Percentiles rank a stretch among this genome's conserved stretches.
These are phyloP conservation scores for Cladochytrium replicatum DNA, from an alignment of 192 early-diverging fungal genomes.

Conservation along the genomic window DNA sequence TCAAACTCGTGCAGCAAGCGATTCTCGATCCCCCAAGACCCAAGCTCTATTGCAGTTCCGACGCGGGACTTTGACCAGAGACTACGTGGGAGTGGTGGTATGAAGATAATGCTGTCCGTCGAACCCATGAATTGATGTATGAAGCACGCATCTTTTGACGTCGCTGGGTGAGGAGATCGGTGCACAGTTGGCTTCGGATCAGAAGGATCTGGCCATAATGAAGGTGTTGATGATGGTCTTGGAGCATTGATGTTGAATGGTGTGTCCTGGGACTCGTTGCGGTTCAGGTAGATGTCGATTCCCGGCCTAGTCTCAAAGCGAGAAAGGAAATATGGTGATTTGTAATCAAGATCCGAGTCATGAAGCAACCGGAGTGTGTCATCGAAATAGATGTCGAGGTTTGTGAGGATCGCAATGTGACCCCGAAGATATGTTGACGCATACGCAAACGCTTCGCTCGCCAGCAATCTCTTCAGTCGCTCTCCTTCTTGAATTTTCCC, in stretches of 20 bases:
- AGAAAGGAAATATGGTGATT: constrained; percentile 11
- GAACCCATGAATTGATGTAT: constrained; percentile 8
- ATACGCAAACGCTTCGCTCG: constrained; percentile 8
- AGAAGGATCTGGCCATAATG: too few relatives aligned
- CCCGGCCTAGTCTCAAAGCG: constrained; percentile 4
- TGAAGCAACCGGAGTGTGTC: not conserved
- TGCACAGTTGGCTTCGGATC: too few relatives aligned
- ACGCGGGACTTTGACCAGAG: constrained; percentile 5
- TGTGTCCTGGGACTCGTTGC: constrained; percentile 7
- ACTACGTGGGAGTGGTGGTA: constrained; percentile 8
- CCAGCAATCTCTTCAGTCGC: not conserved
- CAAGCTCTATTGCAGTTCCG: constrained; percentile 6
- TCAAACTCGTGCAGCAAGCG: constrained; percentile 16
- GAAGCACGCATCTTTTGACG: too few relatives aligned
- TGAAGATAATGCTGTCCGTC: constrained; percentile 11
- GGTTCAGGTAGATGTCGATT: constrained; percentile 3
- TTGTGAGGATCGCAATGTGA: constrained; percentile 5
- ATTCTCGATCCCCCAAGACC: constrained; percentile 14
- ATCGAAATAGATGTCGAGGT: constrained; percentile 14
- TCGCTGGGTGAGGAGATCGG: too few relatives aligned
- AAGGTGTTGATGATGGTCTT: too few relatives aligned
- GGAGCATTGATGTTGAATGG: too few relatives aligned
- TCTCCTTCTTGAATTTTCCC: too few relatives aligned
- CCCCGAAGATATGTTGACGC: constrained; percentile 3
- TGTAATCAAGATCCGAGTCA: not conserved